Conservation (phyloP, 345 rosid species). For the Orychophragmus violaceus region DNA sequence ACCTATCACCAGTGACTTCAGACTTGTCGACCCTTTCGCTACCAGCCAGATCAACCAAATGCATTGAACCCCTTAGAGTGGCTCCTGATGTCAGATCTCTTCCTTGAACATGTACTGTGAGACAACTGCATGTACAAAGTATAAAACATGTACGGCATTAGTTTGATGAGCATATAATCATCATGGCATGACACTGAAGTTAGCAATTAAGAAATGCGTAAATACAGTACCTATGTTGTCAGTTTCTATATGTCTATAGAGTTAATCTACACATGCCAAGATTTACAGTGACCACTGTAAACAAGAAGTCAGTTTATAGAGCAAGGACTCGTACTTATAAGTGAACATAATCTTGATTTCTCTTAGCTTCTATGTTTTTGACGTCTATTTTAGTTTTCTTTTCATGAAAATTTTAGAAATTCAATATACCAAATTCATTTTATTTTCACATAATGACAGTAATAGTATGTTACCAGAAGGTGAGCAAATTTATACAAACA, state of each 20-base stretch:
- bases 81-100: slow-evolving; percentile 69
- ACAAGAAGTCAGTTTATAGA: no score
- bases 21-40: slow-evolving; percentile 95
- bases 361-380: background rate
- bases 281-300: no score
- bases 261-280: no score
- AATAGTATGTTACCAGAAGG: background rate
- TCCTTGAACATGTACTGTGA: slow-evolving; percentile 93
- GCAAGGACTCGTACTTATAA: no score
- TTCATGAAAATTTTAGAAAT: background rate
- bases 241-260: no score
- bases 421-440: background rate
- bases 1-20: slow-evolving; percentile 83
- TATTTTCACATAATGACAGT: background rate
- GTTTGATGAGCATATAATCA: background rate
- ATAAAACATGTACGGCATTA: slow-evolving; percentile 24
- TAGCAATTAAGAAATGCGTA: no score
- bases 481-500: background rate
- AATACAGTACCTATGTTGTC: no score
- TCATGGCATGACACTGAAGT: no score
- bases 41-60: slow-evolving; percentile 94
- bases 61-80: slow-evolving; percentile 74
- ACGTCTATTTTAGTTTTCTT: background rate
- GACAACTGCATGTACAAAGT: slow-evolving; percentile 47
- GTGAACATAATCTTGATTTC: background rate